Base-by-base conservation (phyloP, 768 basidiomycete species). In the Amanita brunnescens region DNA sequence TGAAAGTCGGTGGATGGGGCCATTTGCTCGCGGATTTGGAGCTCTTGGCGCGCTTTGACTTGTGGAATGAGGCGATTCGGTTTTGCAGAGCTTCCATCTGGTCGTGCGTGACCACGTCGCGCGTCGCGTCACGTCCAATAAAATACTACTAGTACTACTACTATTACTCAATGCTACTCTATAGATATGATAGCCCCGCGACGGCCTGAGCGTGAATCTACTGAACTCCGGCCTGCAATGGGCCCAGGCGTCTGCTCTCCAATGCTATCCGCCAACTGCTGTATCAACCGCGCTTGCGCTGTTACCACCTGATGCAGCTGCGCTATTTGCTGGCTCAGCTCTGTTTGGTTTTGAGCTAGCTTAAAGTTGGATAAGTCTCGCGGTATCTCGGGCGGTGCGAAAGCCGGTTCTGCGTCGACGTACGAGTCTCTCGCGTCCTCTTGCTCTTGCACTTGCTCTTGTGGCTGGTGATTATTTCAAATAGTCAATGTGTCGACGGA, bases 21-120 rank as follows among this genome's bases (percentile, higher is more conserved):
- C 91, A 97, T 67, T 80, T 86, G n/a, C 69, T 69, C 1, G 80
- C 70, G 10, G 49, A 40, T 20, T 49, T 49, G 32, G 37, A 20
- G n/a, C 74, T 77, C 67, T 78, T 87, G 52, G 80, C 68, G 55
- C 83, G 76, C 57, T 76, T 80, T 0, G 80, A 60, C 67, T 82
- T 83, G 6, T 68, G 57, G 63, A 90, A 92, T 0, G 90, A 88
- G 38, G 78, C 77, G 54, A 88, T 64, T 16, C 90, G 79, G 45
- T 70, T 68, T 60, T 78, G 67, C 41, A 78, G 67, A 47, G 70
- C 65, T 55, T 84, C 75, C 81, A 84, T 82, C 26, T 29, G 26
- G 26, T 54, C 52, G 51, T 49, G 47, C 47, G 43, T 29, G 26
- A 29, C 26, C 26, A 29, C 48, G 65, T 71, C 65, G 70, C 70